Base-by-base conservation (phyloP, 345 rosid genomes). In the Passiflora organensis region DNA sequence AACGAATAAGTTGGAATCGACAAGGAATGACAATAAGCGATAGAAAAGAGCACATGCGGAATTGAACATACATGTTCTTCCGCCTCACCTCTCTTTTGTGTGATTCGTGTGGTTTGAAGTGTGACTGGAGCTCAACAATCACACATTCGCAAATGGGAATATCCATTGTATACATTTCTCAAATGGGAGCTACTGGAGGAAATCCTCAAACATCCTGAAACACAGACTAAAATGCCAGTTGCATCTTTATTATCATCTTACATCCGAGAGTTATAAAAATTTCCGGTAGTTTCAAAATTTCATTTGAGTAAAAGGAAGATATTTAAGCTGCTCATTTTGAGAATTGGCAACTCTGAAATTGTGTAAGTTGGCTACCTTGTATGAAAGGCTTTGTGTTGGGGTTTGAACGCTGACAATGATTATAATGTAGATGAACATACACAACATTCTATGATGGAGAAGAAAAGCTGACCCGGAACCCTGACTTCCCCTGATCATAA, bases 381-480 rank as follows among this genome's bases (percentile, higher is more conserved):
- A 39, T 28, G 64, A 58, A 36, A 50, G 55, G 44, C 22, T 17
- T 38, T 2, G 55, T 13, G 24, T 20, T 28, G 45, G 15, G 44
- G 44, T 14, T 10, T 23, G 20, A 13, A 47, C 16, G 32, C 46
- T 37, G 25, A 44, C 10, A 21, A 48, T 49, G 48, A 24, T 23
- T 36, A 54, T 43, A 28, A 17, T 23, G 20, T 6, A n/a, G 14
- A 37, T 25, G 63, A 14, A 6, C 18, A 38, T 28, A 51, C 55
- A 32, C 50, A 21, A 44, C 51, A 43, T 63, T 70, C 8, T 28
- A 76, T 20, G 54, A 75, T 1, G 78, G 48, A 20, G 78, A 66
- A n/a, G 93, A 77, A 62, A 87, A 74, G 59, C 82, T 77, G 47
- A 81, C 47, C 58, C 68, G 68, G 62, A 84, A 51, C 32, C 96